Percentiles rank a stretch among this genome's conserved stretches.
Evolutionary conservation across 2,329 filamentous ascomycete species (phyloP).

Genomic region (Monilinia vaccinii-corymbosi): DNA sequence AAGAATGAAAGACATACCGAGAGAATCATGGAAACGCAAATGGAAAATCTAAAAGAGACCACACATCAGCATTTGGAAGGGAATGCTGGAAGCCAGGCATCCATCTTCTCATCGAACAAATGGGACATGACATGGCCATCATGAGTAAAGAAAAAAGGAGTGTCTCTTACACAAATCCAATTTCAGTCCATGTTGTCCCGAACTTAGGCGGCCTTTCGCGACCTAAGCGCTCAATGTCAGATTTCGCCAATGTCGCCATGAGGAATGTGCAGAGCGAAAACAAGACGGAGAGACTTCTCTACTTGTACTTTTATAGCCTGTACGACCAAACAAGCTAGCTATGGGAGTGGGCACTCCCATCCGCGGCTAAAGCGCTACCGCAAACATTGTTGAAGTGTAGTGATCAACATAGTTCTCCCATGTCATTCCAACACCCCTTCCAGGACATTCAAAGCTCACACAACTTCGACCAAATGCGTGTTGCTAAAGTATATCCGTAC

Average conservation of each 20-base stretch:
- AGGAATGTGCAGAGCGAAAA: not conserved
- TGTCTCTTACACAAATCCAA: conserved; percentile 9
- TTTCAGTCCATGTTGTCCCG: conserved; percentile 8
- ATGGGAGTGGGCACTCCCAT: not conserved
- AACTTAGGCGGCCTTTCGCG: conserved; percentile 9
- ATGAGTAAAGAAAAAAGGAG: not conserved
- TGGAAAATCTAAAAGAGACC: conserved; percentile 1
- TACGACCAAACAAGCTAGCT: not conserved
- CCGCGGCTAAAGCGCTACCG: not conserved
- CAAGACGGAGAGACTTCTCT: not conserved
- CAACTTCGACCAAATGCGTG: not conserved
- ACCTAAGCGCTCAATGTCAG: conserved; percentile 7
- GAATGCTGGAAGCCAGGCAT: not conserved
- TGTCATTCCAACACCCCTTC: not conserved
- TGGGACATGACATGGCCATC: not conserved
- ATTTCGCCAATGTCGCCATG: conserved; percentile 4
- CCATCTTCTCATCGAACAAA: not conserved
- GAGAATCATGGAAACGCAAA: conserved; percentile 5
- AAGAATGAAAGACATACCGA: not conserved
- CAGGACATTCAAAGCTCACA: not conserved
- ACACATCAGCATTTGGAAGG: not conserved
- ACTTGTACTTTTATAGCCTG: not conserved
- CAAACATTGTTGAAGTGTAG: not conserved
- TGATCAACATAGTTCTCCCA: not conserved
- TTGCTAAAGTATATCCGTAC: not conserved